A percentile compares a stretch with the other conserved stretches of the same genome.
These are phyloP conservation scores for Saccharomycopsis hybrid DNA, from an alignment of 1,139 yeast species.

Conservation along the genomic window DNA sequence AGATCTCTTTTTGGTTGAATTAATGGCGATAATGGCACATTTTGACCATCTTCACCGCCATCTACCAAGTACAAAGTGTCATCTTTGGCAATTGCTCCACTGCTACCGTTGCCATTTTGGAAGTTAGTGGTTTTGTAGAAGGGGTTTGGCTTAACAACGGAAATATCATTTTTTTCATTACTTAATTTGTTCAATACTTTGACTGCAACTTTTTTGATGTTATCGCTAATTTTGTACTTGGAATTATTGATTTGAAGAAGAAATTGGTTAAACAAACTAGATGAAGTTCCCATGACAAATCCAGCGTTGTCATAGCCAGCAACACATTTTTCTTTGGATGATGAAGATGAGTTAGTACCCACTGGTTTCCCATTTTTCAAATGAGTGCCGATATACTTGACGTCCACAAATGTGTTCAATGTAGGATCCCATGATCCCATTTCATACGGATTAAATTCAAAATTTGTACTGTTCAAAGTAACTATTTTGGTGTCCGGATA, in stretches of 20 bases:
- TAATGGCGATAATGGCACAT: conserved; percentile 56
- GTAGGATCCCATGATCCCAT: conserved; percentile 88
- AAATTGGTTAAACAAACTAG: conserved; percentile 59
- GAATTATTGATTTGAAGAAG: conserved; percentile 29
- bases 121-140: conserved; percentile 37
- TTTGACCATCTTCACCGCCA: conserved; percentile 64
- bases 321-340: conserved; percentile 35
- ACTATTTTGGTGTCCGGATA: conserved; percentile 56
- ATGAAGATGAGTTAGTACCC: conserved; percentile 10
- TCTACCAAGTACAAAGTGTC: conserved; percentile 44
- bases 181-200: conserved; percentile 22
- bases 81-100: conserved; percentile 19
- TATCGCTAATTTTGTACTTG: conserved; percentile 1
- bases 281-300: conserved; percentile 65
- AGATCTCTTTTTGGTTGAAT: conserved; percentile 44
- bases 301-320: conserved; percentile 67
- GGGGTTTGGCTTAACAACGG: conserved; percentile 53
- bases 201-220: conserved; percentile 19
- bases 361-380: conserved; percentile 50
- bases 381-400: conserved; percentile 69
- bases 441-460: conserved; percentile 78
- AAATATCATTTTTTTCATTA: conserved; percentile 22
- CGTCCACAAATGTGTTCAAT: conserved; percentile 57
- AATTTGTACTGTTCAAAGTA: conserved; percentile 62
- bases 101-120: conserved; percentile 21